phyloP scores from a whole-genome alignment of 2,329 filamentous ascomycete genomes.

The Chrysosphaeria jannelii region DNA sequence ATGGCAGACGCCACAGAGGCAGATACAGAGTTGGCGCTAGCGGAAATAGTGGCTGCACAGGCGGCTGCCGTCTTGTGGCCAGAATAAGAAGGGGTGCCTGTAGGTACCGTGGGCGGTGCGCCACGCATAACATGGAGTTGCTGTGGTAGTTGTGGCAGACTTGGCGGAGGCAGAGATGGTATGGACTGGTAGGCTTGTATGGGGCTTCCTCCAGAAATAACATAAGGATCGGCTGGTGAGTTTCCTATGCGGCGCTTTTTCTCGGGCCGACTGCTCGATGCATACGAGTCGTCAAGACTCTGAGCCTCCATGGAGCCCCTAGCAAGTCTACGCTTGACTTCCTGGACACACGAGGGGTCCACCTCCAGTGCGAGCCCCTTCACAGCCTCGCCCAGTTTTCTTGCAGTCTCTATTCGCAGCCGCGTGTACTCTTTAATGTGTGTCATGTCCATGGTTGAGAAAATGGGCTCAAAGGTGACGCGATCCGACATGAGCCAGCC shows the following conservation, averaged over 20 bases:
- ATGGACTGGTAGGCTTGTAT: too few species aligned
- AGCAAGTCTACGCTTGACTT: constrained; percentile 15
- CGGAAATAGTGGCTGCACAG: constrained; percentile 6
- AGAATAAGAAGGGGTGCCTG: too few species aligned
- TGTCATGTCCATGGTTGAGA: constrained; percentile 22
- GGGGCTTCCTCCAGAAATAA: too few species aligned
- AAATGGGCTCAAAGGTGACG: constrained; percentile 25
- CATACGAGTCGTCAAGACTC: constrained; percentile 10
- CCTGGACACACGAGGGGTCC: constrained; percentile 13
- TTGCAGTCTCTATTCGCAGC: constrained; percentile 13
- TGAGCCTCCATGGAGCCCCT: constrained; percentile 16
- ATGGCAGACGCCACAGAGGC: constrained; percentile 4
- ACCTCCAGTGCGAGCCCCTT: constrained; percentile 12
- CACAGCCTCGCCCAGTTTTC: constrained; percentile 10
- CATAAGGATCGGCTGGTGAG: too few species aligned
- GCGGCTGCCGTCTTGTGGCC: too few species aligned
- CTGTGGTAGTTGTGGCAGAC: not conserved
- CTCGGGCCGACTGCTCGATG: constrained; percentile 8
- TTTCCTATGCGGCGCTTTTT: constrained; percentile 19
- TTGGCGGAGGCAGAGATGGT: constrained; percentile 1
- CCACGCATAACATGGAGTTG: too few species aligned
- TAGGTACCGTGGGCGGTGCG: too few species aligned
- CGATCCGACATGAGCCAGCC: constrained; percentile 34
- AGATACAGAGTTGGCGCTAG: constrained; percentile 1
- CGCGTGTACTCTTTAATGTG: constrained; percentile 33